Evolutionary conservation across 2,329 filamentous ascomycete genomes (phyloP), one percentile per base, ranked within the genome.

Genomic region (Trichothecium sympodiale): DNA sequence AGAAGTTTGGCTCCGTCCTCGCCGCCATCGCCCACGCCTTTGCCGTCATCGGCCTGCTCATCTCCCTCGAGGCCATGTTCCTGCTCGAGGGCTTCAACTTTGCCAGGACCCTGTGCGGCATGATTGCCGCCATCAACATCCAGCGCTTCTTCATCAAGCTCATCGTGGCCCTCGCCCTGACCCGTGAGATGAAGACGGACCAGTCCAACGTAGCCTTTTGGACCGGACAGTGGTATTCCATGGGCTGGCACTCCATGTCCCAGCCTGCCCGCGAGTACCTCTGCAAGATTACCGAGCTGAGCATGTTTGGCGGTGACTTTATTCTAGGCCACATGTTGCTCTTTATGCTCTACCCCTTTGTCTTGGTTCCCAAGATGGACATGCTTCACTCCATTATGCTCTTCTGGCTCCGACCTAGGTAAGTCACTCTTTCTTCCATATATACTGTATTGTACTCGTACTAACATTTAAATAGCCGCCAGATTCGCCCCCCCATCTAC

Each of bases 191-290:
- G 71, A 95, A 95, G 71, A 77, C 82, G 27, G 91, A 98, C 50
- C 80, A 85, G 44, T 79, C 91, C 50, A 98, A 98, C 67, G 93
- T 98, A 55, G 91, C 91, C 41, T 98, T 94, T 80, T 98, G 91
- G 91, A 96, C 86, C 38, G 91, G 91, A 57, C 95, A 98, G 67
- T 98, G 91, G 91, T 98, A 98, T 63, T 85, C 83, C 33, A 91
- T 95, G 83, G 91, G 91, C 44, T 95, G 93, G 87, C 89, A 98
- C 64, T 81, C 89, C 0, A 59, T 98, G 36, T 94, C 91, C 10
- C 91, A 98, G 61, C 91, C 91, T 33, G 91, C 84, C 34, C 86
- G 91, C 69, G 91, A 98, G 61, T 94, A 87, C 64, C 78, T 98
- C 28, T 96, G 89, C 75, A 98, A 98, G 72, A 96, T 96, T 49